phyloP scores from a whole-genome alignment of 371 early-diverging fungal genomes.

The Phascolomyces articulosus region DNA sequence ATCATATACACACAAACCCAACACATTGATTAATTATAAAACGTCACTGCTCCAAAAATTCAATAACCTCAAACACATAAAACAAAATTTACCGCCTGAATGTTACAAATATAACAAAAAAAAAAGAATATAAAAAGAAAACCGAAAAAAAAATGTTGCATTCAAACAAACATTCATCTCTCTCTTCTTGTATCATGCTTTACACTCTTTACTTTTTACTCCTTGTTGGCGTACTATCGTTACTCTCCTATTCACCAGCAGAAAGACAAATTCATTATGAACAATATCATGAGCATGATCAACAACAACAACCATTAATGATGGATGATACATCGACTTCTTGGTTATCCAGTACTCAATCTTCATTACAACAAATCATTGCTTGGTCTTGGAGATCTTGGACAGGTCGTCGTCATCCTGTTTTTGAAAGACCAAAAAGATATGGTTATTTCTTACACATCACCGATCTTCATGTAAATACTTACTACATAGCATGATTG shows the following conservation, averaged over 20 bases:
- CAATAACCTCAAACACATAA: background rate
- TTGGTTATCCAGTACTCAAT: conserved; percentile 1
- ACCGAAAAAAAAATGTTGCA: background rate
- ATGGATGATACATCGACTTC: background rate
- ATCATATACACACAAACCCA: no score
- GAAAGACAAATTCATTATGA: conserved; percentile 5
- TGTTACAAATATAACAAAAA: conserved; percentile 2
- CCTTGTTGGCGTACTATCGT: conserved; percentile 11
- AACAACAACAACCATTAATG: no score
- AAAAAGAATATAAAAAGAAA: background rate
- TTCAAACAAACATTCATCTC: conserved; percentile 1
- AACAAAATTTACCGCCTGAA: background rate
- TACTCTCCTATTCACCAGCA: conserved; percentile 9
- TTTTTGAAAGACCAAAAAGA: conserved; percentile 15
- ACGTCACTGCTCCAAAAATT: conserved; percentile 7
- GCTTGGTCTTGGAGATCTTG: conserved; percentile 16
- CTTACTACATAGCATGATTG: background rate
- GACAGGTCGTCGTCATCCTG: conserved; percentile 14
- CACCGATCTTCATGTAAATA: conserved; percentile 71
- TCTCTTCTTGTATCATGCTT: conserved; percentile 13
- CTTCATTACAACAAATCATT: conserved; percentile 13
- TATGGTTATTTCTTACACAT: conserved; percentile 72
- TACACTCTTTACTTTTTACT: conserved; percentile 11
- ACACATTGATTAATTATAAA: background rate
- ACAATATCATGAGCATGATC: background rate